These are phyloP conservation scores for Spizellomyces sp. DNA, from an alignment of 192 early-diverging fungal genomes.

Conservation along the genomic window DNA sequence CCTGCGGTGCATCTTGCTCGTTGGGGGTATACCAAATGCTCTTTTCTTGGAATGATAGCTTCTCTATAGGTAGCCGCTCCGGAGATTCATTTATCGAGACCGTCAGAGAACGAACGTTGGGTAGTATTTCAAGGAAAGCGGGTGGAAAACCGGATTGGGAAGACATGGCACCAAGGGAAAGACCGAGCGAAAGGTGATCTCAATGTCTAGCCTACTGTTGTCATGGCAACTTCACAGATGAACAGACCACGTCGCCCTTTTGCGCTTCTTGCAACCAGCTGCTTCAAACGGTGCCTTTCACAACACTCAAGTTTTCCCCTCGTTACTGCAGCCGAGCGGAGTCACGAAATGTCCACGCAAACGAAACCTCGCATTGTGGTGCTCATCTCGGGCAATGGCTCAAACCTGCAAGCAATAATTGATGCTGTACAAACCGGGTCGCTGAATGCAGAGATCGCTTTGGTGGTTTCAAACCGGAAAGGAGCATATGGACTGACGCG, in stretches of 20 bases:
- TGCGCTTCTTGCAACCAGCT: too few species aligned
- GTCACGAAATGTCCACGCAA: neutral
- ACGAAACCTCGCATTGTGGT: conserved; percentile 71
- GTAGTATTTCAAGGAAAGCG: conserved; percentile 1
- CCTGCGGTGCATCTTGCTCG: neutral
- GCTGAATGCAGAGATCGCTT: conserved; percentile 65
- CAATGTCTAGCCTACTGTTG: too few species aligned
- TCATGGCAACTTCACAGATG: too few species aligned
- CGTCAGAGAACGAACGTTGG: neutral
- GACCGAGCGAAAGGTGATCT: too few species aligned
- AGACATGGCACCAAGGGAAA: too few species aligned
- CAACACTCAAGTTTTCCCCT: too few species aligned
- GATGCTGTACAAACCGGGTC: conserved; percentile 60
- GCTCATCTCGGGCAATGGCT: conserved; percentile 91
- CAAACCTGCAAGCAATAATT: conserved; percentile 96
- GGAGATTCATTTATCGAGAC: neutral
- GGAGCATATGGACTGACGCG: conserved; percentile 88
- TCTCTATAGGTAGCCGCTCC: neutral
- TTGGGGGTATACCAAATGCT: neutral
- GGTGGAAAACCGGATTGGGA: too few species aligned
- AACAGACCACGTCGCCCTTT: too few species aligned
- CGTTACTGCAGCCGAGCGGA: too few species aligned
- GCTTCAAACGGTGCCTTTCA: too few species aligned
- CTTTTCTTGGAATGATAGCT: neutral
- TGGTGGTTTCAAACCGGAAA: conserved; percentile 89